Evolutionary conservation across 805 yeast genomes (phyloP), one percentile per base, ranked within the genome.

Genomic region (Saccharomycopsis microspora): DNA sequence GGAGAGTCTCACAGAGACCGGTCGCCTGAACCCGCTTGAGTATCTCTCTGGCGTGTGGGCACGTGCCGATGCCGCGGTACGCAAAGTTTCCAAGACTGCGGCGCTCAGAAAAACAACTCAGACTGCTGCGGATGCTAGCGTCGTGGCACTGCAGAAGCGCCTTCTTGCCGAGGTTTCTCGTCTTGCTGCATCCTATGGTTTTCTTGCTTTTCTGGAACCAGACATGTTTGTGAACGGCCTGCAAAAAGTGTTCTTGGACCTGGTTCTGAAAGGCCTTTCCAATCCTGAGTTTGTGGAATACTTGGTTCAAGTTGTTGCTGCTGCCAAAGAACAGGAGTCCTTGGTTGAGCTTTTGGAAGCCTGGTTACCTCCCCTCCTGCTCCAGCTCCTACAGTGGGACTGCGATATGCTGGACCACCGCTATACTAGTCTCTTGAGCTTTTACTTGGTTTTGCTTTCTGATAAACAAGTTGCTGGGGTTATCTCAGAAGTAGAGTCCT

Each of bases 321-420:
- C 79, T 47, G 75, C 89, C 6, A 68, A 72, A 29, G 84, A 80
- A 48, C 87, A 85, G 57, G 94, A 80, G 1, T 67, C 80, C 0
- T 60, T 81, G 5, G 54, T 75, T 5, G 42, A 42, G 3, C 30
- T 51, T 33, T 38, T 51, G 32, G 35, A 45, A 11, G 35, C 45
- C 30, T 47, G 46, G 48, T 60, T 74, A 41, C 59, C 61, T 27
- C 53, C 54, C 28, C 61, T 76, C 42, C 69, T 77, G 9, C 54
- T 56, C 34, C 62, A 58, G 45, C 65, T 63, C 32, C 48, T 57
- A 32, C 51, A 45, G 34, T 52, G 54, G 4, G 50, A 70, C 19
- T 56, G 55, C 37, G 76, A 77, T 59, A 59, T 76, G 50, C 69
- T 72, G 50, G 73, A 75, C 47, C 67, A 78, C 1, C 64, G 67